Evolutionary conservation across 257 asterid species (phyloP), one percentile per base, ranked within the genome.

Genomic region (Parsonsia alboflavescens): DNA sequence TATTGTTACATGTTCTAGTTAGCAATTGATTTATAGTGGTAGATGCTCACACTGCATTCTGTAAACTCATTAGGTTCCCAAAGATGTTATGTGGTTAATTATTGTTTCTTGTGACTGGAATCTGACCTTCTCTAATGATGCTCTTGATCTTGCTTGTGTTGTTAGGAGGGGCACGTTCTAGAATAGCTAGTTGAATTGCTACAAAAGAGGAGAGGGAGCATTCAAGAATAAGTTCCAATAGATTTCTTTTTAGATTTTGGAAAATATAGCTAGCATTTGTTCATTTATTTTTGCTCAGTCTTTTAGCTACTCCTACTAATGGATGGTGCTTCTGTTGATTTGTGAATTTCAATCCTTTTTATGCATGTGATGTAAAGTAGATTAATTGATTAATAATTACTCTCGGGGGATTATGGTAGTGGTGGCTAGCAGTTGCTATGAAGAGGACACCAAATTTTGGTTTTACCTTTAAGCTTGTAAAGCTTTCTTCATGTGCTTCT

Each of bases 341-440:
- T 30, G 56, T 45, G 28, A 61, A 50, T 54, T 30, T 46, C 44
- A 17, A 13, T 57, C 48, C 22, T 67, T 72, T 68, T 59, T 56
- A 48, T 45, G 72, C 58, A 68, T 56, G 72, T 82, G n/a, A n/a
- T n/a, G 87, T 77, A 80, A 84, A 85, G 85, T 73, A 67, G 80
- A 42, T 50, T 12, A 6, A 78, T n/a, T n/a, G n/a, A n/a, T n/a
- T n/a, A n/a, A n/a, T n/a, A n/a, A n/a, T 76, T 45, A 77, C 73
- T 49, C 30, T 6, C 57, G 73, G 68, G 67, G 70, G n/a, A n/a
- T n/a, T n/a, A n/a, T n/a, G n/a, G 17, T 72, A 33, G 53, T 74
- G 82, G 45, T 74, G 83, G 86, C 84, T 86, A 53, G 88, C 79
- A 69, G 78, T 79, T 73, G 74, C 72, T 58, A 72, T 79, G 87